A percentile compares a stretch with the other conserved stretches of the same genome.
These are phyloP conservation scores for Didymella pinodella DNA, from an alignment of 2,329 filamentous ascomycete genomes.

Conservation along the genomic window DNA sequence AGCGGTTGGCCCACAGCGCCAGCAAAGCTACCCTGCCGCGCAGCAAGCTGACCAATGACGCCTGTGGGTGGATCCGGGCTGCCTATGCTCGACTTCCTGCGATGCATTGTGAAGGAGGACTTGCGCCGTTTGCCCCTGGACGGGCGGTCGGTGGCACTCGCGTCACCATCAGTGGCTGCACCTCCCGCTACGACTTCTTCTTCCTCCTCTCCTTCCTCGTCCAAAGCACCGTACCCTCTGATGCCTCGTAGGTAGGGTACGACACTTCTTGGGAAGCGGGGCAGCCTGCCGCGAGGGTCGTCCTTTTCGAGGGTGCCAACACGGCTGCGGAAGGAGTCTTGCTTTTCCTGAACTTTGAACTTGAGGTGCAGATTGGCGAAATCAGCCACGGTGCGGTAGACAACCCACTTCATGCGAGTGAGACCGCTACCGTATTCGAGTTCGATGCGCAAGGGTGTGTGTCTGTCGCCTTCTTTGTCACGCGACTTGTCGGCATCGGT, in stretches of 20 bases:
- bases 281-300: slow-evolving; percentile 76
- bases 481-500: slow-evolving; percentile 71
- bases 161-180: slow-evolving; percentile 69
- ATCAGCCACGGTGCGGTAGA: slow-evolving; percentile 84
- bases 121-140: slow-evolving; percentile 62
- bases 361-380: slow-evolving; percentile 93
- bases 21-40: slow-evolving; percentile 52
- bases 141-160: slow-evolving; percentile 71
- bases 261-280: slow-evolving; percentile 86
- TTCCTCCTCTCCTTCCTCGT: slow-evolving; percentile 78
- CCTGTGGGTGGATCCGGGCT: slow-evolving; percentile 39
- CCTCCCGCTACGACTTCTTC: slow-evolving; percentile 61
- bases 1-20: slow-evolving; percentile 47
- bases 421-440: slow-evolving; percentile 95
- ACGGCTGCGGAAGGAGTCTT: slow-evolving; percentile 78
- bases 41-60: slow-evolving; percentile 34
- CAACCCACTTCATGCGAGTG: slow-evolving; percentile 95
- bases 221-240: slow-evolving; percentile 66
- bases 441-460: slow-evolving; percentile 89
- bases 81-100: slow-evolving; percentile 65
- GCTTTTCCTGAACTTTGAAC: slow-evolving; percentile 86
- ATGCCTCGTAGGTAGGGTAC: slow-evolving; percentile 89
- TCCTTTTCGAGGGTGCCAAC: slow-evolving; percentile 59
- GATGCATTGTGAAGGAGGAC: slow-evolving; percentile 64
- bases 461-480: slow-evolving; percentile 62